These are phyloP conservation scores for Naganishia kalamii DNA, from an alignment of 768 basidiomycete species.

Conservation along the genomic window DNA sequence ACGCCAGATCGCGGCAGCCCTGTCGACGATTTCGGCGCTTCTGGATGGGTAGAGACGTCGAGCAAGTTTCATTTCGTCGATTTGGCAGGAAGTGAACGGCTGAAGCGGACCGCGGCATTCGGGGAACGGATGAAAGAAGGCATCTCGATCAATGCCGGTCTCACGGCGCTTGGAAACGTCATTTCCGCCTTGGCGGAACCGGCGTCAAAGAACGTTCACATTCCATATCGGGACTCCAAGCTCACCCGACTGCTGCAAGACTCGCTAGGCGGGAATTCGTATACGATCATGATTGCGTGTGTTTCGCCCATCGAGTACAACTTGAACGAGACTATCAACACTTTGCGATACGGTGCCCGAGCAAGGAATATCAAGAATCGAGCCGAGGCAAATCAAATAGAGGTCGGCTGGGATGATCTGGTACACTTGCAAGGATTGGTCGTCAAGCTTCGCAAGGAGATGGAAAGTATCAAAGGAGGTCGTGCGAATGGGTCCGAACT, in stretches of 20 bases:
- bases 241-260: constrained; percentile 93
- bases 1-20: background rate
- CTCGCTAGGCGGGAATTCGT: constrained; percentile 92
- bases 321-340: constrained; percentile 71
- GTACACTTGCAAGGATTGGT: constrained; percentile 91
- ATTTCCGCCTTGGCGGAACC: constrained; percentile 97
- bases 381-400: constrained; percentile 83
- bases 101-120: constrained; percentile 91
- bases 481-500: constrained; percentile 48
- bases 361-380: constrained; percentile 96
- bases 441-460: constrained; percentile 73
- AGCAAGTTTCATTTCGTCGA: constrained; percentile 99
- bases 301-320: constrained; percentile 96
- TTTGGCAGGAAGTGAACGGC: constrained; percentile 88
- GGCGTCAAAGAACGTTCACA: constrained; percentile 76
- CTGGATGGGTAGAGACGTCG: constrained; percentile 69
- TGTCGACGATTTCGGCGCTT: constrained; percentile 1
- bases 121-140: constrained; percentile 97
- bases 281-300: constrained; percentile 98
- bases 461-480: constrained; percentile 66
- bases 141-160: constrained; percentile 96
- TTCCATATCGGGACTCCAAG: constrained; percentile 98
- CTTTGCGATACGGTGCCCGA: constrained; percentile 88
- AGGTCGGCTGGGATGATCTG: constrained; percentile 97
- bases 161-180: constrained; percentile 93